Evolutionary conservation across 148 eudicot genomes (phyloP).

Genomic region (Amaranthus palmeri): DNA sequence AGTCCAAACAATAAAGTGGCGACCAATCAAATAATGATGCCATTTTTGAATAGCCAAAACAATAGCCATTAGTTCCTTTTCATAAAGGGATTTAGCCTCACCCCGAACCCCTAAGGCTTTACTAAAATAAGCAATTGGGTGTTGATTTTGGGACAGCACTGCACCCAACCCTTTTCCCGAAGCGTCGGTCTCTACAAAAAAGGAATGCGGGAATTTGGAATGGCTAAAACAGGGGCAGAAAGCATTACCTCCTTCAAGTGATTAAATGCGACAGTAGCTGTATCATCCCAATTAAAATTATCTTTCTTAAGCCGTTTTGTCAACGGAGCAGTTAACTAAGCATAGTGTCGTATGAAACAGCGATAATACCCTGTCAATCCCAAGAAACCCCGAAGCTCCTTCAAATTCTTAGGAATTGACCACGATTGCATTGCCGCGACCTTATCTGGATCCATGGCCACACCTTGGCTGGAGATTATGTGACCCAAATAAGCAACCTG

Average conservation of each 20-base stretch:
- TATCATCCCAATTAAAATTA: background rate
- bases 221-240: background rate
- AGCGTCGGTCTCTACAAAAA: too few species aligned
- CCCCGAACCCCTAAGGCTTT: background rate
- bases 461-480: background rate
- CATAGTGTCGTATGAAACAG: background rate
- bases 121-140: background rate
- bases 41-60: background rate
- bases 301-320: background rate
- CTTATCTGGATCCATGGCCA: background rate
- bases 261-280: constrained; percentile 3
- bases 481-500: background rate
- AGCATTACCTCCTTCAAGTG: constrained; percentile 2
- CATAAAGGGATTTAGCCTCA: background rate
- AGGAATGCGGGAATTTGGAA: too few species aligned
- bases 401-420: background rate
- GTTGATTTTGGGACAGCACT: too few species aligned
- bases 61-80: too few species aligned
- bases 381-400: background rate
- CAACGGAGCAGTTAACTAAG: background rate
- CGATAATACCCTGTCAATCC: background rate
- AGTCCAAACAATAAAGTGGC: background rate
- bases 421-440: background rate
- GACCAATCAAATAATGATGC: background rate
- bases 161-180: too few species aligned